Percentiles rank a stretch among this genome's conserved stretches.
Evolutionary conservation across 2,329 filamentous ascomycete genomes (phyloP).

Genomic region (Triangularia setosa): DNA sequence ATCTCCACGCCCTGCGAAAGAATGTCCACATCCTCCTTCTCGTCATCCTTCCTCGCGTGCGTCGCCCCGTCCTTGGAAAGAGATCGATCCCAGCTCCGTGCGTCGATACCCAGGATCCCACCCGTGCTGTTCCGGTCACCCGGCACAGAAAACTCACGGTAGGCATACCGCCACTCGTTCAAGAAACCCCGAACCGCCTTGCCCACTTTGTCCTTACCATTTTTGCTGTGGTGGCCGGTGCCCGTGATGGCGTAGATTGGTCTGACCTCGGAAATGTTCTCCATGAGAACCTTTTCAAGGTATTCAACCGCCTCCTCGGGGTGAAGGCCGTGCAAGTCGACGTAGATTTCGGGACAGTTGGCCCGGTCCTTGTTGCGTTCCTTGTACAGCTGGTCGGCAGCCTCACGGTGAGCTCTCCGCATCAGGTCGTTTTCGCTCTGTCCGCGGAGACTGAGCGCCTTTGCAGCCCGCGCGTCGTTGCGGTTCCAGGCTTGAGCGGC

Average conservation of each 20-base stretch:
- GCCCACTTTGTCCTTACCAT: constrained; percentile 97
- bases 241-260: constrained; percentile 95
- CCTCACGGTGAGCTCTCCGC: constrained; percentile 94
- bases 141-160: constrained; percentile 91
- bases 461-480: constrained; percentile 92
- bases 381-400: constrained; percentile 86
- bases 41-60: constrained; percentile 38
- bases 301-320: constrained; percentile 96
- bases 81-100: constrained; percentile 63
- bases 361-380: constrained; percentile 74
- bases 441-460: constrained; percentile 87
- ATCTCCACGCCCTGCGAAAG: constrained; percentile 64
- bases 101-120: constrained; percentile 68
- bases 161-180: constrained; percentile 93
- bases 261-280: constrained; percentile 68
- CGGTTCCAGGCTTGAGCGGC: constrained; percentile 98
- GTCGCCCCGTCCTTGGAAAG: constrained; percentile 44
- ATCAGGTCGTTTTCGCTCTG: constrained; percentile 97
- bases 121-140: constrained; percentile 83
- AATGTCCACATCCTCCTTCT: constrained; percentile 50
- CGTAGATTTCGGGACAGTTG: constrained; percentile 71
- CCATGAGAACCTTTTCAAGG: constrained; percentile 79
- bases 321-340: constrained; percentile 97
- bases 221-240: constrained; percentile 96
- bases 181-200: constrained; percentile 88